Evolutionary conservation across 768 basidiomycete genomes (phyloP), one percentile per base, ranked within the genome.

Genomic region (Leccinum uliginosum): DNA sequence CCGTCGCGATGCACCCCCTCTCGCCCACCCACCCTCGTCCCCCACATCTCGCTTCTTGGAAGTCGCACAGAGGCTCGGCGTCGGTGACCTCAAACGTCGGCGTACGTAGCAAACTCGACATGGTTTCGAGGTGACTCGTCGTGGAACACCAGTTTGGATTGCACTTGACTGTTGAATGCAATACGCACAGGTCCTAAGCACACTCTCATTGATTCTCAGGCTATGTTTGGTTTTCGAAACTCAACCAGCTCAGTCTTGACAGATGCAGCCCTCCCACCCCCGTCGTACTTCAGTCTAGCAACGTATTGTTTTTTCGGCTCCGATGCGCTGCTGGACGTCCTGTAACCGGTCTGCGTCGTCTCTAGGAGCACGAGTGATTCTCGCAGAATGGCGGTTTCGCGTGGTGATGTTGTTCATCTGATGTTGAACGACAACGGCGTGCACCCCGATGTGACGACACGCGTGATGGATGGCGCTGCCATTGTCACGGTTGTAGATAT

Each of bases 61-160:
- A 57, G 57, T 48, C 44, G 59, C 53, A 49, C 47, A 58, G 70
- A 59, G 56, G 50, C 55, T 60, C 55, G 59, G 65, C 62, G 75
- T 63, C 55, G 76, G 74, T 74, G 75, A 71, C 71, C 77, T 75
- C 60, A 83, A 83, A 76, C 75, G 79, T 72, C 71, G 75, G 72
- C 69, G 71, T 61, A 71, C 80, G 78, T 80, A 76, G 74, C 75
- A 67, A 81, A 80, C 79, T 66, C 67, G 67, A 65, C 78, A 76
- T 83, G 82, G 82, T 80, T 78, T 74, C 75, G 71, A 43, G 71
- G 67, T 66, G 68, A 61, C 32, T 65, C 63, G 54, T 56, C 15
- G 51, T 60, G 68, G 69, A 67, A 50, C 6, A 55, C 19, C 61
- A 58, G 59, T 23, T 43, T 55, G 67, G 61, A 62, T 54, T 48